These are phyloP conservation scores for Dacryopinax spathularia DNA, from an alignment of 768 basidiomycete species.

Conservation along the genomic window DNA sequence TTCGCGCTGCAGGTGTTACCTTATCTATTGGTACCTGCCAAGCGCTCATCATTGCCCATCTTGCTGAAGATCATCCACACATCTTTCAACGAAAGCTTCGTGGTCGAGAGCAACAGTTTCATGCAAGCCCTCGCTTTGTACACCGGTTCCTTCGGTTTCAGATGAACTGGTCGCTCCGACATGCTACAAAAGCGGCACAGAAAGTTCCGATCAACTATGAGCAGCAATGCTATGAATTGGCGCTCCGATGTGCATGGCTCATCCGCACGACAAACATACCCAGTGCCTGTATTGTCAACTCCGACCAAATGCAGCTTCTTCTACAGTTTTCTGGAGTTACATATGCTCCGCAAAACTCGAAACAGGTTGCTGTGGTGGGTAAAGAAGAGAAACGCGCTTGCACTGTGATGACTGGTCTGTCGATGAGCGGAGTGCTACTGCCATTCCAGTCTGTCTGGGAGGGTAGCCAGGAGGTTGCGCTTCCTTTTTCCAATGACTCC, in stretches of 20 bases:
- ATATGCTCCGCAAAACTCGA: conserved; percentile 20
- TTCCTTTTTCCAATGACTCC: conserved; percentile 13
- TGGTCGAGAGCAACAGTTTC: conserved; percentile 21
- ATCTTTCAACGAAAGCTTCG: conserved; percentile 17
- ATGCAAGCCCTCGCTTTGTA: conserved; percentile 20
- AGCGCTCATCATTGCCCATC: conserved; percentile 22
- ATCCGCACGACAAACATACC: conserved; percentile 22
- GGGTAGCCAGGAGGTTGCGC: conserved; percentile 20
- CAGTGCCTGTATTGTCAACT: conserved; percentile 21
- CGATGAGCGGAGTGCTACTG: conserved; percentile 22
- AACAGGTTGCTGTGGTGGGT: conserved; percentile 27
- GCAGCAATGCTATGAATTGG: conserved; percentile 11
- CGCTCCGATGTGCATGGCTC: conserved; percentile 17
- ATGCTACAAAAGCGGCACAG: conserved; percentile 24
- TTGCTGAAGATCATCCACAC: conserved; percentile 17
- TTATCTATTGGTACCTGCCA: conserved; percentile 19
- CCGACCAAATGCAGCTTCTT: conserved; percentile 27
- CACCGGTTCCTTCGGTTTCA: conserved; percentile 14
- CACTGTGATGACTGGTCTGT: conserved; percentile 25
- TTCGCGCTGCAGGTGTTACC: conserved; percentile 16
- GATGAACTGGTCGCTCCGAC: conserved; percentile 20
- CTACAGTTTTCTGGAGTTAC: conserved; percentile 20
- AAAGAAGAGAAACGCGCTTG: conserved; percentile 32
- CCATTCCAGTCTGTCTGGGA: conserved; percentile 29
- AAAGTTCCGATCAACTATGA: conserved; percentile 25